Conservation (phyloP, 768 basidiomycete genomes). For the Boletus bicolor region DNA sequence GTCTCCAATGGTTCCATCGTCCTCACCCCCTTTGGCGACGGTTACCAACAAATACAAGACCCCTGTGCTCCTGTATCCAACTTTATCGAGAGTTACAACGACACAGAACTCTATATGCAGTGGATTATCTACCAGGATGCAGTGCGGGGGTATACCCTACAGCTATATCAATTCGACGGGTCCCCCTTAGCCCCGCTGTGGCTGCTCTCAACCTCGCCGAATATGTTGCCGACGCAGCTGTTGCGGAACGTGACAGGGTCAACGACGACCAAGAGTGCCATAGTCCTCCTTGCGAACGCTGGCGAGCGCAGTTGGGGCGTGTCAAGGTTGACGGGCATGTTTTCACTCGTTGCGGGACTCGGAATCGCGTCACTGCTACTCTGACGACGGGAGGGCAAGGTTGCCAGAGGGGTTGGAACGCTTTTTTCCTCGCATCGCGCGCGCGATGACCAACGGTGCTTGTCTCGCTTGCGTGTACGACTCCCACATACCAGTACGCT, state of each 20-base stretch:
- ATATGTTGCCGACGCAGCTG: constrained; percentile 76
- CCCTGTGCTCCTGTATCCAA: constrained; percentile 88
- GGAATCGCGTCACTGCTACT: constrained; percentile 26
- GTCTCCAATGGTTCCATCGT: constrained; percentile 77
- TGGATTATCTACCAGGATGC: constrained; percentile 79
- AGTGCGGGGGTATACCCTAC: constrained; percentile 60
- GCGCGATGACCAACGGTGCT: constrained; percentile 1
- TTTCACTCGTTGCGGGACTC: constrained; percentile 16
- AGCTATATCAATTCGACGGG: constrained; percentile 78
- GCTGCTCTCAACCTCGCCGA: constrained; percentile 65
- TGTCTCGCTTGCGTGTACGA: constrained; percentile 6
- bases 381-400: constrained; percentile 4
- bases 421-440: neutral
- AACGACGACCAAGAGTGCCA: neutral
- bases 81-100: constrained; percentile 81
- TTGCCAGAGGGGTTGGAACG: neutral
- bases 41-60: constrained; percentile 92
- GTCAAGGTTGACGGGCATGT: constrained; percentile 8
- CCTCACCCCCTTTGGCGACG: constrained; percentile 75
- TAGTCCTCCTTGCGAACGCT: constrained; percentile 19
- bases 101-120: constrained; percentile 56
- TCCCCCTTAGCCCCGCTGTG: constrained; percentile 69
- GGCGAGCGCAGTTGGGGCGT: constrained; percentile 24
- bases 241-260: constrained; percentile 53
- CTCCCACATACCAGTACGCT: constrained; percentile 20